Conservation (phyloP, 1,284 basidiomycete genomes). For the Sphagnurus paluster region DNA sequence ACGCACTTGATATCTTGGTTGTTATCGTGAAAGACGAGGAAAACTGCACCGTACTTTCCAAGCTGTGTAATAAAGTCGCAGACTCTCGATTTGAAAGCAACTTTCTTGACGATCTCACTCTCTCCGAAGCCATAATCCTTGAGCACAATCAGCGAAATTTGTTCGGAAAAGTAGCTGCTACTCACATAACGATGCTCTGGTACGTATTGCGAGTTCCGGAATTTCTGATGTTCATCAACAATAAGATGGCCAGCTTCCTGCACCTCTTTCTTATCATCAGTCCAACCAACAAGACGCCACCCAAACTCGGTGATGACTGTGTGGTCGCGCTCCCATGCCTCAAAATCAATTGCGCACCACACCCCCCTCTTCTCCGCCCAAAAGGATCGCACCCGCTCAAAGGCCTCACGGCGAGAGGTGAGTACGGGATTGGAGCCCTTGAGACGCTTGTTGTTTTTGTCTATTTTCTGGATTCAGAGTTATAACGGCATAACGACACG, state of each 20-base stretch:
- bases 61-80: slow-evolving; percentile 47
- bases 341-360: slow-evolving; percentile 79
- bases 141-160: not conserved
- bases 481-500: too few species aligned
- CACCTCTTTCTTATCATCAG: slow-evolving; percentile 44
- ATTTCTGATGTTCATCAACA: slow-evolving; percentile 60
- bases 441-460: slow-evolving; percentile 75
- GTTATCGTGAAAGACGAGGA: slow-evolving; percentile 78
- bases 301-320: slow-evolving; percentile 74
- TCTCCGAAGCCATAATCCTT: slow-evolving; percentile 69
- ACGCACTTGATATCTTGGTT: slow-evolving; percentile 71
- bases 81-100: slow-evolving; percentile 53
- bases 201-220: slow-evolving; percentile 63
- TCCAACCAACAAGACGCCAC: slow-evolving; percentile 62
- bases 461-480: slow-evolving; percentile 61
- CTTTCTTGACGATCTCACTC: slow-evolving; percentile 52
- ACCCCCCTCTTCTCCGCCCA: slow-evolving; percentile 62
- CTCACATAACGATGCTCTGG: slow-evolving; percentile 59
- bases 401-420: slow-evolving; percentile 53
- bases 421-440: slow-evolving; percentile 62
- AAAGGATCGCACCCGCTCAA: slow-evolving; percentile 65
- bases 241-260: slow-evolving; percentile 60
- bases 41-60: slow-evolving; percentile 57
- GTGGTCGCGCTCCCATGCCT: slow-evolving; percentile 77
- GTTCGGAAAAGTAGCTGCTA: slow-evolving; percentile 1